Percentiles rank a stretch among this genome's conserved stretches.
Conservation (phyloP, 257 asterid genomes). For the Solanum arcanum region DNA sequence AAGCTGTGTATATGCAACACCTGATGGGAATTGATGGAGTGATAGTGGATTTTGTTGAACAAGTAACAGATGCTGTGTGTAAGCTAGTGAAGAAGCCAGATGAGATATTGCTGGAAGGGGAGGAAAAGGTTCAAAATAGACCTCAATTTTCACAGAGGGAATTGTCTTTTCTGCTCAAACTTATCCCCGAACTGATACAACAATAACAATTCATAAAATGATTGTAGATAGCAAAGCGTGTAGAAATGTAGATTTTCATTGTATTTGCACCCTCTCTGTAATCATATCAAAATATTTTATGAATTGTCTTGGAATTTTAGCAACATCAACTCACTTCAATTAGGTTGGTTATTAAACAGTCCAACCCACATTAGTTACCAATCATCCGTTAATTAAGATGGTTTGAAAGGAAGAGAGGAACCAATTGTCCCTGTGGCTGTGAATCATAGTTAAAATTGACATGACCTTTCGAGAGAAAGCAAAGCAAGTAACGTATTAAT, state of each 20-base stretch:
- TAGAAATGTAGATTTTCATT: background rate
- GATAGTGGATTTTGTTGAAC: slow-evolving; percentile 72
- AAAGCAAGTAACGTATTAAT: background rate
- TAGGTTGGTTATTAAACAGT: no score
- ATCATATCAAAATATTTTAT: no score
- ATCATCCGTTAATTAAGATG: no score
- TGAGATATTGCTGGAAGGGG: slow-evolving; percentile 14
- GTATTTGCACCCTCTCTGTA: no score
- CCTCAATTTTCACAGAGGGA: slow-evolving; percentile 77
- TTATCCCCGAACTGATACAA: slow-evolving; percentile 63
- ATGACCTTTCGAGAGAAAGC: background rate
- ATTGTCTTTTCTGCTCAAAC: slow-evolving; percentile 74
- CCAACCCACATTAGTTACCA: no score
- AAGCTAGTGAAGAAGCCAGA: slow-evolving; percentile 30
- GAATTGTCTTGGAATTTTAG: no score
- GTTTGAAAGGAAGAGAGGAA: background rate
- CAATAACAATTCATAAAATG: slow-evolving; percentile 10
- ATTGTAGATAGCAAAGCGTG: background rate
- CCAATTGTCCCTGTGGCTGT: background rate
- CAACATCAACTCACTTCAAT: no score
- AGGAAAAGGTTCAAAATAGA: slow-evolving; percentile 14
- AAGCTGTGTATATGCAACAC: slow-evolving; percentile 83
- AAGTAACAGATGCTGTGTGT: slow-evolving; percentile 52
- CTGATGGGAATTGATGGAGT: slow-evolving; percentile 93
- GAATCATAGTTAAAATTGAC: no score